phyloP scores from a whole-genome alignment of 768 basidiomycete genomes.

The Rubroboletus satanas region DNA sequence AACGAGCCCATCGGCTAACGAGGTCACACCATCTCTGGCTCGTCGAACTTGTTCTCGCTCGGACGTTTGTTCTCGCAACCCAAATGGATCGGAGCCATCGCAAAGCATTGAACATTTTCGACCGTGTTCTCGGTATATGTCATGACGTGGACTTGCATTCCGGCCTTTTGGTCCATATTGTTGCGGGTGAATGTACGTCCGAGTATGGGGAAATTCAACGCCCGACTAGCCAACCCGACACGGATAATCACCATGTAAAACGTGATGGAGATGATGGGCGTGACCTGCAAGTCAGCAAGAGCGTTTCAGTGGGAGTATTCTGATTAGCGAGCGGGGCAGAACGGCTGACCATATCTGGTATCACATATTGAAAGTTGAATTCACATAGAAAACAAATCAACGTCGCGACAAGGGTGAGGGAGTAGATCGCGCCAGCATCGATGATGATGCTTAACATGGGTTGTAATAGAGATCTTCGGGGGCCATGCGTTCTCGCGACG shows the following conservation, averaged over 20 bases:
- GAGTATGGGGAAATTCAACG: neutral
- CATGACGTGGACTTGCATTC: neutral
- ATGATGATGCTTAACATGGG: neutral
- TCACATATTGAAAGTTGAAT: neutral
- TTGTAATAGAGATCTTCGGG: neutral
- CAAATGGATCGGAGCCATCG: neutral
- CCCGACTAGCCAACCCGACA: conserved; percentile 1
- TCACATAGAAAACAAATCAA: neutral
- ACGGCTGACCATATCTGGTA: conserved; percentile 4
- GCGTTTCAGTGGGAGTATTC: neutral
- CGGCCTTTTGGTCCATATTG: neutral
- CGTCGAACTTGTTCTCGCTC: conserved; percentile 6
- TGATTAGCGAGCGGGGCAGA: neutral
- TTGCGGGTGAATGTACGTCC: neutral
- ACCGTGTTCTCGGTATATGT: neutral
- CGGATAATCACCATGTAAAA: neutral
- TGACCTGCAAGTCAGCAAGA: neutral
- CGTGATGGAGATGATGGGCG: neutral
- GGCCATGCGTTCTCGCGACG: neutral
- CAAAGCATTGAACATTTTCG: neutral
- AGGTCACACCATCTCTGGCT: neutral
- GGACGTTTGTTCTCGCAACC: neutral
- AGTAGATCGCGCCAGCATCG: conserved; percentile 2
- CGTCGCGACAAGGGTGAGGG: neutral
- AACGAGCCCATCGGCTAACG: neutral